Base-by-base conservation (phyloP, 2,329 filamentous ascomycete genomes). In the Venturia effusa region DNA sequence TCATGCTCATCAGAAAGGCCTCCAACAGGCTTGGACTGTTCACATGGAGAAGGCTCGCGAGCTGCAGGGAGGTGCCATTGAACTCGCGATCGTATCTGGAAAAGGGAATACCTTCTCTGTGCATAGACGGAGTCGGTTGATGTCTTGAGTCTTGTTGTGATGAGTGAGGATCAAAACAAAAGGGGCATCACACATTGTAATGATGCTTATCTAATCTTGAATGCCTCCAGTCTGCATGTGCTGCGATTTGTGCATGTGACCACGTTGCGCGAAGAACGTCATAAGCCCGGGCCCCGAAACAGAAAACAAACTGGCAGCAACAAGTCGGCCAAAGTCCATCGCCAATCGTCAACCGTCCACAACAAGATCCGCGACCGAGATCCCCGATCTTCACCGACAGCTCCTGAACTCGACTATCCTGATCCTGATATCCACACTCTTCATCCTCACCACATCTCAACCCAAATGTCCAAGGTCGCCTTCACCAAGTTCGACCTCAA, bases 31-130 rank as follows among this genome's bases (percentile, higher is more conserved):
- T 64, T 0, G 88, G 88, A 0, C 77, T 90, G 0, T 89, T 88
- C 70, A 89, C 90, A 64, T 86, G 82, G 59, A 80, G 85, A 22
- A 80, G 86, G 43, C 78, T 90, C 13, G 85, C 84, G 86, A 89
- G 69, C 77, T 89, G 43, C 86, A 89, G 67, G 85, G 86, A n/a
- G 88, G 88, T 1, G 81, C 85, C 51, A 88, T 90, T 45, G 87
- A 86, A 0, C 84, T 89, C 7, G 77, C 79, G 1, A 87, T 85
- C 0, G 71, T 78, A 57, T 78, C 80, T 65, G 84, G 82, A 8
- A 71, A 80, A 15, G 86, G 86, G 37, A 86, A 84, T 68, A 86
- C 81, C 0, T 88, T 89, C 73, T 84, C 81, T 43, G 88, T 89
- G 70, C 88, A 87, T n/a, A n/a, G n/a, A n/a, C n/a, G n/a, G n/a